A percentile compares a stretch with the other conserved stretches of the same genome.
Evolutionary conservation across 2,329 filamentous ascomycete species (phyloP).

Genomic region (Scopulariopsis brevicaulis): DNA sequence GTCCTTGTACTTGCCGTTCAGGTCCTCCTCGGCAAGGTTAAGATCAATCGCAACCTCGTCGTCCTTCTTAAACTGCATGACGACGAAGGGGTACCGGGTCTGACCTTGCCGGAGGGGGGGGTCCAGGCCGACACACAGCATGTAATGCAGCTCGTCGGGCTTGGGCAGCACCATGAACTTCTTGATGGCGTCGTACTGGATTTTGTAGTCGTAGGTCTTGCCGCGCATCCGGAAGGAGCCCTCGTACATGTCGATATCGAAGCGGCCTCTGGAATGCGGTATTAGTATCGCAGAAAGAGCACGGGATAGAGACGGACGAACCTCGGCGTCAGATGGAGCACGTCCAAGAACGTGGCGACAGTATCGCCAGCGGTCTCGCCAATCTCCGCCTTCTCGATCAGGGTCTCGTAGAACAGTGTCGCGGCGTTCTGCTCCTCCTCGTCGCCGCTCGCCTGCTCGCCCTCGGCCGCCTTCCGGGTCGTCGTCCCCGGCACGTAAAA

Average conservation of each 20-base stretch:
- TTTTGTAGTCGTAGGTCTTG: slow-evolving; percentile 99
- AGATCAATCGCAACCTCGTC: slow-evolving; percentile 94
- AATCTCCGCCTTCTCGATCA: slow-evolving; percentile 98
- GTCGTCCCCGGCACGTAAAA: slow-evolving; percentile 95
- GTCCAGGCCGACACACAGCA: slow-evolving; percentile 90
- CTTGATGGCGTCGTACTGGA: slow-evolving; percentile 94
- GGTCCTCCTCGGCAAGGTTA: slow-evolving; percentile 85
- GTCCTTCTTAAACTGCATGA: slow-evolving; percentile 98
- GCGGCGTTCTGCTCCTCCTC: slow-evolving; percentile 91
- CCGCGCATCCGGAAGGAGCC: slow-evolving; percentile 91
- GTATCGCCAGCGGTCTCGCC: slow-evolving; percentile 98
- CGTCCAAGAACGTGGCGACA: slow-evolving; percentile 92
- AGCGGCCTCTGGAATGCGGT: slow-evolving; percentile 63
- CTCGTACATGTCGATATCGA: slow-evolving; percentile 99
- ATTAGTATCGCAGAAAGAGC: slow-evolving; percentile 12
- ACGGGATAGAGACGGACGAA: slow-evolving; percentile 21
- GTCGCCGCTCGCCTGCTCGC: slow-evolving; percentile 56
- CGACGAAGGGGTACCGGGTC: slow-evolving; percentile 93
- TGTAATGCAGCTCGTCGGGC: slow-evolving; percentile 92
- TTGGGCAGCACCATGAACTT: slow-evolving; percentile 98
- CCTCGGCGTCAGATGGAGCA: slow-evolving; percentile 92
- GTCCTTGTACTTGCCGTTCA: slow-evolving; percentile 78
- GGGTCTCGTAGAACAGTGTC: slow-evolving; percentile 92
- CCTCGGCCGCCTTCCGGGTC: slow-evolving; percentile 58
- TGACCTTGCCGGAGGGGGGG: slow-evolving; percentile 93